These are phyloP conservation scores for Gnomoniopsis sp. DNA, from an alignment of 2,329 filamentous ascomycete genomes.

Conservation along the genomic window DNA sequence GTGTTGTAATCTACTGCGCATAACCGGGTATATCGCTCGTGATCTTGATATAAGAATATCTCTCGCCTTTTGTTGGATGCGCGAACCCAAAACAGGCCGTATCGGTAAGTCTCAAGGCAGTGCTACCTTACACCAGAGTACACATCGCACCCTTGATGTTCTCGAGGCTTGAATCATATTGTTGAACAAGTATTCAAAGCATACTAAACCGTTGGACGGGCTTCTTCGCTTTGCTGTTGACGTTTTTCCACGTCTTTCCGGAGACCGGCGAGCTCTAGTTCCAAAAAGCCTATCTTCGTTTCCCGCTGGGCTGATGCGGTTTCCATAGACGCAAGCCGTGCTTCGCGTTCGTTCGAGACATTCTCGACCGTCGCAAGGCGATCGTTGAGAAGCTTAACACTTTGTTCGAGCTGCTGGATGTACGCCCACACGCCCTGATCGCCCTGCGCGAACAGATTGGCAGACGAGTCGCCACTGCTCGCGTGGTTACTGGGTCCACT, in stretches of 20 bases:
- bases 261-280: background rate
- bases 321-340: constrained; percentile 5
- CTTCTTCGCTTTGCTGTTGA: background rate
- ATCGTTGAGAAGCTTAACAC: constrained; percentile 44
- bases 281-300: constrained; percentile 6
- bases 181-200: background rate
- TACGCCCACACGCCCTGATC: constrained; percentile 69
- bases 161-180: background rate
- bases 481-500: constrained; percentile 40
- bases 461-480: constrained; percentile 55
- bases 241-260: background rate
- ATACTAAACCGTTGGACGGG: background rate
- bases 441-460: constrained; percentile 62
- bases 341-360: constrained; percentile 4
- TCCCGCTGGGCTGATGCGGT: constrained; percentile 2
- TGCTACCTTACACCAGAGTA: too few species aligned
- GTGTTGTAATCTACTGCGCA: too few species aligned
- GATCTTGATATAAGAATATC: too few species aligned
- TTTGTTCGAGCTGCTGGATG: constrained; percentile 66
- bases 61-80: too few species aligned
- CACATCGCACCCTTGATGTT: too few species aligned
- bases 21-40: too few species aligned
- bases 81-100: too few species aligned
- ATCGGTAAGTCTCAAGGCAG: too few species aligned
- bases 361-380: constrained; percentile 28